Base-by-base conservation (phyloP, 2,329 filamentous ascomycete genomes). In the Aspergillus melleus region DNA sequence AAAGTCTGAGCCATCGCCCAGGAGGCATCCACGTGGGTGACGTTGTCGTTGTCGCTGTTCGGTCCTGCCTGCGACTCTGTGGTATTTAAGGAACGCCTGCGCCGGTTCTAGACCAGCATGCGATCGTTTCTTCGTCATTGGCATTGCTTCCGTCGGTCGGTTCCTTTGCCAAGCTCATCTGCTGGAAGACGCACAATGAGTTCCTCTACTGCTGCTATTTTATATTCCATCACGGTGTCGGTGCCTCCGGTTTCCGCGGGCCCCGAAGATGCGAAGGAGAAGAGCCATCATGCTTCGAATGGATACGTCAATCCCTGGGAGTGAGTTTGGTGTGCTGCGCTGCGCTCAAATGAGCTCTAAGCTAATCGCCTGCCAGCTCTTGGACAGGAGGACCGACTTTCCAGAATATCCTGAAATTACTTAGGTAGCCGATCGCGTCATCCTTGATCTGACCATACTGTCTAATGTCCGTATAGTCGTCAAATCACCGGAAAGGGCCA, bases 401-500 rank as follows among this genome's bases (percentile, higher is more conserved):
- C 12, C 44, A 49, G 20, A 51, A 49, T 10, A 49, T 59, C 29
- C 24, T 26, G 19, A 49, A 49, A 22, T 52, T 64, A 8, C 20
- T 64, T 16, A 39, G 54, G 71, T 73, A 63, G 61, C 66, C 58
- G 4, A 12, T 46, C 6, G 9, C 4, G 19, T 26, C 19, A 8
- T 26, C 10, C 14, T 29, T 16, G 22, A 5, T 22, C n/a, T 16
- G 12, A 22, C 39, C 29, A 32, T 36, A 14, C 19, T 36, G 10
- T 22, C 57, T 49, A 44, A 57, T 12, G 2, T 26, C n/a, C 24
- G 8, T 29, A 16, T 26, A 75, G 72, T 24, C 79, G 83, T 62
- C 76, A 74, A 50, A 52, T 87, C 9, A 77, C 72, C 2, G 85
- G 86, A 26, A 75, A 81, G 64, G 72, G 70, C 5, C 84, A 85